phyloP scores from a whole-genome alignment of 2,329 filamentous ascomycete genomes.

The Decorospora gaudefroyi region DNA sequence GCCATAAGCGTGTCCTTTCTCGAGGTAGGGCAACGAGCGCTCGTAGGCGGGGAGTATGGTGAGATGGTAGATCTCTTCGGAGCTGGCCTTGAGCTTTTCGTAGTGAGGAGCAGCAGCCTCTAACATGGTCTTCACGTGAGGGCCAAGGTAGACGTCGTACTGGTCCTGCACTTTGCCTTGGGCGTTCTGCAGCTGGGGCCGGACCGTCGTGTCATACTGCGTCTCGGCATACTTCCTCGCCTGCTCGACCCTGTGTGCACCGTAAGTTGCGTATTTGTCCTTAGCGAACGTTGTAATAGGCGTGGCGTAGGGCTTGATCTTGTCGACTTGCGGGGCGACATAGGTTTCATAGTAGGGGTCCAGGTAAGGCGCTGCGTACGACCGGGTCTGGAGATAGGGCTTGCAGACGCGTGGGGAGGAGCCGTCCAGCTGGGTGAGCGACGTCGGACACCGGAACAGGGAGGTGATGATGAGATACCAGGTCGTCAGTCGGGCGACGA shows the following conservation, averaged over 20 bases:
- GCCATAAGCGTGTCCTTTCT: conserved; percentile 68
- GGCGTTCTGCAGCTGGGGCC: conserved; percentile 72
- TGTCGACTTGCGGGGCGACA: conserved; percentile 78
- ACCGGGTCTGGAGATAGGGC: conserved; percentile 71
- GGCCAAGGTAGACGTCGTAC: conserved; percentile 73
- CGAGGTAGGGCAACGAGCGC: conserved; percentile 72
- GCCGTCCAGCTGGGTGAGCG: conserved; percentile 67
- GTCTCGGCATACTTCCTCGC: conserved; percentile 67
- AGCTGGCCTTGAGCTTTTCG: conserved; percentile 64
- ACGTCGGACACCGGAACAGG: conserved; percentile 79
- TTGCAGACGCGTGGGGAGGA: conserved; percentile 78
- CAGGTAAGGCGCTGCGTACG: conserved; percentile 72
- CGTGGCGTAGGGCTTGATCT: conserved; percentile 72
- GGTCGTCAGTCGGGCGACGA: conserved; percentile 60
- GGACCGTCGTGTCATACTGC: conserved; percentile 78
- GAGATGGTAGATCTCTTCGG: conserved; percentile 70
- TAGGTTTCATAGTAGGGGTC: conserved; percentile 86
- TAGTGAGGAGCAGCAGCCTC: conserved; percentile 72
- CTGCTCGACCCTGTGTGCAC: conserved; percentile 71
- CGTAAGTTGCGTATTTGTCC: conserved; percentile 67
- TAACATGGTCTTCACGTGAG: conserved; percentile 69
- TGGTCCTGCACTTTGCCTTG: conserved; percentile 64
- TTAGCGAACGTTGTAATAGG: conserved; percentile 70
- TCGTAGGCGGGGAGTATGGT: conserved; percentile 76
- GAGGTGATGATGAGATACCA: conserved; percentile 87